Evolutionary conservation across 306 rosid genomes (phyloP), one percentile per base, ranked within the genome.

Genomic region (Vigna nakashimae): DNA sequence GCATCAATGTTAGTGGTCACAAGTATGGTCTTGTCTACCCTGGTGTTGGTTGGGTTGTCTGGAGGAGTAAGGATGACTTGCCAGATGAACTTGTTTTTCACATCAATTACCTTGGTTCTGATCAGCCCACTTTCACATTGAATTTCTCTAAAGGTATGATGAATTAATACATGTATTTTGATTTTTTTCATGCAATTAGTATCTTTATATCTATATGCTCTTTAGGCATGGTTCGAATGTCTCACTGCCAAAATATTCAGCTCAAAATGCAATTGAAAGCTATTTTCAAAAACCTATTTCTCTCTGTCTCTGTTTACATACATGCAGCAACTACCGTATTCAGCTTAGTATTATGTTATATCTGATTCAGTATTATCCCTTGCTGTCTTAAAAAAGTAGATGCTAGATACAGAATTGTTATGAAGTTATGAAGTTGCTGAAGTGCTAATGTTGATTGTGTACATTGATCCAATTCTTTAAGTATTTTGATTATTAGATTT

Each of bases 11-110:
- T 14, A 93, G 98, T 38, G 97, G 98, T 38, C 98, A 93, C 65
- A 93, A 93, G 89, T 93, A 93, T 55, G 98, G 98, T 50, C 98
- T 93, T 78, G 98, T 93, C 11, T 93, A 93, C 24, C 89, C 98
- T 8, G 98, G 98, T 80, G 82, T 93, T 32, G 98, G 98, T 34
- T 93, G 98, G 98, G 95, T 89, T 86, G 91, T 93, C 12, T 93
- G 98, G 97, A 91, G 90, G 90, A 81, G 84, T 52, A 88, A 89
- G 64, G 89, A 71, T 24, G 95, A 93, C 85, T 88, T 93, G 88
- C 97, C 98, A 0, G 98, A 91, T 0, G 98, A 93, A 10, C 98
- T 93, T 72, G 82, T 93, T 50, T 93, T 93, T 51, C 97, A 93
- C 62, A 93, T 93, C 66, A 93, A 93, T 82, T 93, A 93, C 82